Conservation (phyloP, 106 monocot genomes). For the Vanilla planifolia region DNA sequence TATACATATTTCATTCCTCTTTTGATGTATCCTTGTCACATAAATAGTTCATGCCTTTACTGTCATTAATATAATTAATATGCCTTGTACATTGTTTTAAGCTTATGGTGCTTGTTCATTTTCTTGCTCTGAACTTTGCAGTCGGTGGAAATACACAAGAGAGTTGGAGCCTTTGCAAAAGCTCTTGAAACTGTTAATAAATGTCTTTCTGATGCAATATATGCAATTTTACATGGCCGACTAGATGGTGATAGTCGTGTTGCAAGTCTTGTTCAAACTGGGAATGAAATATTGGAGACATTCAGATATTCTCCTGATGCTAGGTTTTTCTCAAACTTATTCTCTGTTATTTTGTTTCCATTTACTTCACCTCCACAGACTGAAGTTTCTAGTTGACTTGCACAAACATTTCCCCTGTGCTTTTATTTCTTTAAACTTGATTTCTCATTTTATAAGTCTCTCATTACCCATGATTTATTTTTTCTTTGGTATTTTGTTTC, state of each 20-base stretch:
- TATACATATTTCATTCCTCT: background rate
- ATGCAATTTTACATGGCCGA: conserved; percentile 74
- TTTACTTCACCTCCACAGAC: background rate
- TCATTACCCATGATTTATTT: background rate
- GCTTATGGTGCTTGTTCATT: conserved; percentile 3
- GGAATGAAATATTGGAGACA: conserved; percentile 74
- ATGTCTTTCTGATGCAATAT: conserved; percentile 90
- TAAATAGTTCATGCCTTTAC: background rate
- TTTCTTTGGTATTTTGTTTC: too few relatives aligned
- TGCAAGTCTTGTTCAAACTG: conserved; percentile 68
- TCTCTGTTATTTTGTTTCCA: background rate
- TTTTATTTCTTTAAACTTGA: background rate
- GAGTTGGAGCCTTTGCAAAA: conserved; percentile 90
- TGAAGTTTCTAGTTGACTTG: background rate
- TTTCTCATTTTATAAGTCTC: background rate
- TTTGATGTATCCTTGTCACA: background rate
- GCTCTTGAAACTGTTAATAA: conserved; percentile 93
- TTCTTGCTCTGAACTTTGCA: conserved; percentile 24
- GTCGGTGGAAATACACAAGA: conserved; percentile 90
- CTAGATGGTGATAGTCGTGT: conserved; percentile 84
- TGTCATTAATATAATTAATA: background rate
- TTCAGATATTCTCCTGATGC: conserved; percentile 67
- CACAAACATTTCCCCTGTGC: background rate
- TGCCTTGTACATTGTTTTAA: background rate
- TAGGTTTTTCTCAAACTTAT: conserved; percentile 39